Percentiles rank a stretch among this genome's conserved stretches.
These are phyloP conservation scores for Clavaria fumosa DNA, from an alignment of 768 basidiomycete species.

Conservation along the genomic window DNA sequence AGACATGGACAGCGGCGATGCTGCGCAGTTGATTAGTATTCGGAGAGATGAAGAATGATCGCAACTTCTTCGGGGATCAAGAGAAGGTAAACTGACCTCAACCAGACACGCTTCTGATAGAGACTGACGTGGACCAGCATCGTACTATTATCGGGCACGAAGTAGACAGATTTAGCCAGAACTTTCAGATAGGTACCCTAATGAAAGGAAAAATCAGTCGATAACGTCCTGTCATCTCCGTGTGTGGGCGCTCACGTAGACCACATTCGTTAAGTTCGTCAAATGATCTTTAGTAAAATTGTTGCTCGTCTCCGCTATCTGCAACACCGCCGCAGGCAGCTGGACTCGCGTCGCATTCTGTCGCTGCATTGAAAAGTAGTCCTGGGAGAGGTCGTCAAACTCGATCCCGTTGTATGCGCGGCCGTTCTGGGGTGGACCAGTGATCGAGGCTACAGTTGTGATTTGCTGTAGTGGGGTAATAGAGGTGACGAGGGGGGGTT, in stretches of 20 bases:
- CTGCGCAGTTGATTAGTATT: slow-evolving; percentile 14
- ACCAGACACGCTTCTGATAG: neutral
- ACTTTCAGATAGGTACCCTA: slow-evolving; percentile 32
- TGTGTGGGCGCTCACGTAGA: slow-evolving; percentile 29
- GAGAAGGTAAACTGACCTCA: neutral
- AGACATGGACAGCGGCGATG: slow-evolving; percentile 28
- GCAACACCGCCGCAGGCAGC: slow-evolving; percentile 36
- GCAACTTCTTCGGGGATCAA: neutral
- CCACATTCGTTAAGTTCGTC: slow-evolving; percentile 20
- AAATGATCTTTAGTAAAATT: slow-evolving; percentile 26
- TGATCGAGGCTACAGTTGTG: slow-evolving; percentile 8
- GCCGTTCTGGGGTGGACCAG: slow-evolving; percentile 26
- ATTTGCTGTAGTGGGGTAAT: neutral
- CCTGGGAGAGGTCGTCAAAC: slow-evolving; percentile 18
- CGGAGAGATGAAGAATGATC: neutral
- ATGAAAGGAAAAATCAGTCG: slow-evolving; percentile 1
- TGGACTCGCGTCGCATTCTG: slow-evolving; percentile 15
- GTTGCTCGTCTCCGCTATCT: slow-evolving; percentile 26
- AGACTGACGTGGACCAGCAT: neutral
- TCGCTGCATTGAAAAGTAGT: neutral
- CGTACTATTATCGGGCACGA: slow-evolving; percentile 14
- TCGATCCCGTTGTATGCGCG: slow-evolving; percentile 38
- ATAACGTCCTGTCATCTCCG: neutral
- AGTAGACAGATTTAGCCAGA: slow-evolving; percentile 36
- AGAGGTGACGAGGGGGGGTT: slow-evolving; percentile 21